Evolutionary conservation across 305 asterid species (phyloP), one percentile per base, ranked within the genome.

Genomic region (Plantago lanceolata): DNA sequence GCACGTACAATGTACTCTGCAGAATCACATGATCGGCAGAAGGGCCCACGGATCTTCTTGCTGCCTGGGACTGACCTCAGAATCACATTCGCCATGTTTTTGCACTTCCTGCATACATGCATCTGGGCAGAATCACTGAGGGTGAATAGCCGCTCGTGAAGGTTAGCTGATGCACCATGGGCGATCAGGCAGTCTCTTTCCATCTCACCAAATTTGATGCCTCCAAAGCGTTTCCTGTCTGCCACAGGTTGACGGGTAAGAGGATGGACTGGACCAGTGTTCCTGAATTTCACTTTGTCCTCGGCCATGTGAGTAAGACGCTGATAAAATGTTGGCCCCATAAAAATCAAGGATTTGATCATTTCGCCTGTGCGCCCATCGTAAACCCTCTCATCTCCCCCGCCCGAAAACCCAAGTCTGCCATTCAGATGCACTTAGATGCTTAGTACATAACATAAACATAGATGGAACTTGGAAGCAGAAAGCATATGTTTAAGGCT

Each of bases 171-270:
- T 47, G 99, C 97, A 7, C 97, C 99, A 3, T 93, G 97, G 21
- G 97, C 99, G 19, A 87, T 83, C 8, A 87, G 92, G 64, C 99
- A 93, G 70, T 90, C 99, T 0, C 99, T 78, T 52, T 93, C 96
- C 96, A 90, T 93, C 75, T 93, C 99, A 0, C 99, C 96, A 19
- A 93, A 90, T 48, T 90, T 93, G 44, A 93, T 78, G 5, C 97
- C 99, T 3, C 97, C 99, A n/a, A 93, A 88, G 0, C 97, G 86
- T 69, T 90, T 93, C 71, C 97, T 74, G 79, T 93, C 97, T 0
- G 88, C 93, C 61, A 93, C 97, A 1, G 97, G 99, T 81, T 93
- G 99, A 0, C 96, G 96, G 15, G 99, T 93, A 1, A 90, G 90
- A 0, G 97, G 99, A 75, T 93, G 97, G 56, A 93, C 99, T 0